phyloP scores from a whole-genome alignment of 1,284 basidiomycete genomes.

The Cutaneotrichosporon sp. region DNA sequence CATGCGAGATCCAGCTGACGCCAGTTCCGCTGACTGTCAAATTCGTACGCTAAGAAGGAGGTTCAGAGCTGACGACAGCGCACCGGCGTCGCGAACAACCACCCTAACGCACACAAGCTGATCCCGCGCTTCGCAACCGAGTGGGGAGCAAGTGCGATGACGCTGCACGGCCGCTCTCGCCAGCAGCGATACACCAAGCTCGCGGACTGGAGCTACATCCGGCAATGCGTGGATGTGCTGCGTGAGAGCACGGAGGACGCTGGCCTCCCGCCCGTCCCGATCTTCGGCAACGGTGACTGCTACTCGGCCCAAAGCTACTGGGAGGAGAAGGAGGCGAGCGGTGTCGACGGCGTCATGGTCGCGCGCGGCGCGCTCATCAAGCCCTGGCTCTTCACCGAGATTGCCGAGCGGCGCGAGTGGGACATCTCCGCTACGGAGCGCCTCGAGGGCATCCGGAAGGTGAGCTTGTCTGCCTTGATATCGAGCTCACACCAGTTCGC shows the following conservation, averaged over 20 bases:
- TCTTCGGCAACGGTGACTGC: slow-evolving; percentile 94
- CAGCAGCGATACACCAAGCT: slow-evolving; percentile 87
- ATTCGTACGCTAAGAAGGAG: slow-evolving; percentile 58
- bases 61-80: slow-evolving; percentile 52
- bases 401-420: slow-evolving; percentile 90
- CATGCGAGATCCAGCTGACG: neutral
- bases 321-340: slow-evolving; percentile 68
- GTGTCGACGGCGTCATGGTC: slow-evolving; percentile 94
- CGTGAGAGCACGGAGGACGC: slow-evolving; percentile 74
- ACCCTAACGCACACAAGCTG: slow-evolving; percentile 85
- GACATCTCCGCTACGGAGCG: slow-evolving; percentile 89
- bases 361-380: slow-evolving; percentile 94
- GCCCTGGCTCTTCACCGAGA: slow-evolving; percentile 93
- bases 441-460: slow-evolving; percentile 80
- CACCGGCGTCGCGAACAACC: slow-evolving; percentile 84
- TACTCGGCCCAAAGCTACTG: slow-evolving; percentile 71
- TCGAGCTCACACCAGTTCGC: slow-evolving; percentile 61
- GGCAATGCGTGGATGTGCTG: slow-evolving; percentile 79
- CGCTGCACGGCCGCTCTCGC: slow-evolving; percentile 90
- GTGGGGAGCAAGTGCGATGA: slow-evolving; percentile 77
- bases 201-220: slow-evolving; percentile 88
- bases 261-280: slow-evolving; percentile 76
- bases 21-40: slow-evolving; percentile 89
- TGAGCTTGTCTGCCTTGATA: slow-evolving; percentile 52
- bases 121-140: slow-evolving; percentile 81